Base-by-base conservation (phyloP, 2,329 filamentous ascomycete species). In the Tolypocladium ophioglossoides region DNA sequence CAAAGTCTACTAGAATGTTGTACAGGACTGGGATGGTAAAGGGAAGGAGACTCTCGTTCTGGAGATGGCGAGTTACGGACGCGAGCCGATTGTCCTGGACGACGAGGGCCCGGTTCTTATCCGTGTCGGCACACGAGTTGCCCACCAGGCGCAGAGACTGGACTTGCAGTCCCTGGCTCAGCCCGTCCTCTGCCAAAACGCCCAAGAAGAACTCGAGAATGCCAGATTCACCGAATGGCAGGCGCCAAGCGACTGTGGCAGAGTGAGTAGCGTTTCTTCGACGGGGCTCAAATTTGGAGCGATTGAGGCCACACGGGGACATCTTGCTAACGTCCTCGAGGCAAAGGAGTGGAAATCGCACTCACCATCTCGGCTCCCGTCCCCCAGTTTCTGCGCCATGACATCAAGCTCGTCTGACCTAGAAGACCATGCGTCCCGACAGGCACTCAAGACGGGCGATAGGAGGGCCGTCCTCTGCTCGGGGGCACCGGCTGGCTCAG, bases 1-100 rank as follows among this genome's bases (percentile, higher is more conserved):
- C 79, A 62, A 83, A 85, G 63, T 86, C 83, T 16, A 85, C 75
- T 53, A 81, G 76, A 50, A 84, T 73, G 61, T 86, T 86, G 66
- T 78, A 83, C 4, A 85, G 67, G 9, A 85, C 83, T 0, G 81
- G 79, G 41, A 85, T 75, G 38, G 74, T 73, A 62, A 80, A 80
- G 0, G 72, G 66, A 9, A 82, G 66, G 20, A 84, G 59, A 0
- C 68, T 65, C 50, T 79, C 74, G 39, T 79, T 66, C 16, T 68
- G 59, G 10, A 85, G 66, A 38, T 80, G 71, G 3, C 67, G 59
- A 35, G 80, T 74, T 54, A 86, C 70, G 35, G 70, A 66, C 3
- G 68, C 61, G 14, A 85, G 62, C 27, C 74, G 72, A 49, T 73
- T 73, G 16, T 74, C 73, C 0, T 74, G 68, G 4, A 84, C 73